Base-by-base conservation (phyloP, 2,329 filamentous ascomycete genomes). In the Cladorrhinum sp. region DNA sequence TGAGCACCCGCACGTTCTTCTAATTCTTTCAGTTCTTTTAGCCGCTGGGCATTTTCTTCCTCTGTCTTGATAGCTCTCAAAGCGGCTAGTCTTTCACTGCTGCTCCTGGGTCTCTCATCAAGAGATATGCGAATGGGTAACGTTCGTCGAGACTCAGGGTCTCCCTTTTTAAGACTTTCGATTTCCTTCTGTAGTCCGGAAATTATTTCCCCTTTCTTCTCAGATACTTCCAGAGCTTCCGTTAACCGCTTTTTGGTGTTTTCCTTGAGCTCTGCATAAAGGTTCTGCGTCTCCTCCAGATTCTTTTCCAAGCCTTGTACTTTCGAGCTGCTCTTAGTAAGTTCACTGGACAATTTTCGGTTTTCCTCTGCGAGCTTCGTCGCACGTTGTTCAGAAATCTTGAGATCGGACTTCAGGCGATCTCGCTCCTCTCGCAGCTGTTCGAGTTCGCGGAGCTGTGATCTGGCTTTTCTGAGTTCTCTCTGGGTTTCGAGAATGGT, bases 141-240 rank as follows among this genome's bases (percentile, higher is more conserved):
- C 49, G 24, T 8, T 57, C 13, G 65, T 12, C 41, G 41, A 45
- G 41, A 22, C 3, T 45, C 41, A 3, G 41, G 8, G 27, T 63
- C 24, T n/a, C 63, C 65, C 10, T 63, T 67, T 67, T 80, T 81
- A 2, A 85, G 71, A 0, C 71, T 71, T 60, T 76, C 77, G 41
- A 85, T 70, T 64, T 84, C 80, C 65, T 79, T 81, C 70, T 82
- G 83, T 7, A 87, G 76, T 49, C 81, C 77, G 8, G 78, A 73
- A 61, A 86, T 84, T 70, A 84, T 84, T 41, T 78, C 75, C 61
- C 86, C 83, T 58, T 84, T 83, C 64, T 79, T 80, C 57, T 81
- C 77, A 50, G 87, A 65, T 2, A 86, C 81, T 16, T 79, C 77
- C 65, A 81, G 79, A 3, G 81, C 82, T 61, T 87, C 84, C 8